Evolutionary conservation across 139 green algal genomes (phyloP), one percentile per base, ranked within the genome.

Genomic region (Micractinium sp.): DNA sequence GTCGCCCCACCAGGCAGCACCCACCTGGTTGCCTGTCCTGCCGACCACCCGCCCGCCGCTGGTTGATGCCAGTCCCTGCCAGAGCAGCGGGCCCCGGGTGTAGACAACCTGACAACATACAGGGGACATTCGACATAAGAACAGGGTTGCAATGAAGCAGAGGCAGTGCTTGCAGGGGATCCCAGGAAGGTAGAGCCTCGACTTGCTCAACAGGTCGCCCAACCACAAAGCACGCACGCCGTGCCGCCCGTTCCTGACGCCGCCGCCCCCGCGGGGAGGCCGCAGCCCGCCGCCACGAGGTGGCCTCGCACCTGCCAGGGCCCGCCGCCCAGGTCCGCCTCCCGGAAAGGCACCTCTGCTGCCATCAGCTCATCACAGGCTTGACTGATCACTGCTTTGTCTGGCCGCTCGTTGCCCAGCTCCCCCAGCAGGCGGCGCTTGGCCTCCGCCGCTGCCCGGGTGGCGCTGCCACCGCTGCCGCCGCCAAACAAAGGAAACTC

Each of bases 31-130:
- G 35, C 73, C 83, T 33, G 41, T 23, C 1, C 36, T 39, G 2
- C 18, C 3, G 31, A 38, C 29, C 15, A 87, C 18, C 16, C 83
- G 71, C 38, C 83, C 73, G 38, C 83, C 23, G 38, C 56, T 18
- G 9, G 56, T 9, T 25, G 33, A 4, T 18, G n/a, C 61, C 61
- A 79, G 27, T 5, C 63, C 25, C 27, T 75, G 38, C 83, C 83
- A 87, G 38, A 87, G 83, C 38, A 87, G 66, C 38, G 83, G 66
- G 5, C 83, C 83, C 0, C 83, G 63, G 20, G 83, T 87, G 67
- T 47, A 87, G 15, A 87, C 83, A 2, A 66, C 82, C n/a, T 85
- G 47, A 9, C 47, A 56, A 56, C 47, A 9, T 16, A 56, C 47
- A 56, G 47, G 7, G 47, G 47, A 9, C 47, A 56, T 56, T 9